phyloP scores from a whole-genome alignment of 371 early-diverging fungal species.

The Parasitella parasitica region DNA sequence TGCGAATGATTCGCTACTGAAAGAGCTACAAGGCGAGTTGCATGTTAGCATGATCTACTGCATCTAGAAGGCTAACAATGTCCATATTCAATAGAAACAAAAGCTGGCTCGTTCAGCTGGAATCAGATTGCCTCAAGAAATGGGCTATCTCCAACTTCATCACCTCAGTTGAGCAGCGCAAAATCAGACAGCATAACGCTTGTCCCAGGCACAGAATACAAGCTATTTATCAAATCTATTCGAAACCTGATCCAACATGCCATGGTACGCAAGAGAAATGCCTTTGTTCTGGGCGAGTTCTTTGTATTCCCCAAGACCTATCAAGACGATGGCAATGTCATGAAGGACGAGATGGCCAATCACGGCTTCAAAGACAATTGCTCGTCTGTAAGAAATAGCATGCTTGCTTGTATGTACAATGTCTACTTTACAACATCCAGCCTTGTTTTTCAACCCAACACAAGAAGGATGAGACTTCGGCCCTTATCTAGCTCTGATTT shows the following conservation, averaged over 20 bases:
- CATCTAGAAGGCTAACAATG: background rate
- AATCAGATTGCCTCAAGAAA: constrained; percentile 15
- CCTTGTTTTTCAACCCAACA: constrained; percentile 37
- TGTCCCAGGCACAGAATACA: constrained; percentile 31
- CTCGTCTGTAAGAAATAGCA: background rate
- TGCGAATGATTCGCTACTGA: constrained; percentile 21
- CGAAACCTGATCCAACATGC: constrained; percentile 28
- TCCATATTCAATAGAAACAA: constrained; percentile 18
- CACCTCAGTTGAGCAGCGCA: background rate
- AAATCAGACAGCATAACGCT: constrained; percentile 6
- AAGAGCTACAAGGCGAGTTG: constrained; percentile 28
- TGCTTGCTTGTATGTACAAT: constrained; percentile 37
- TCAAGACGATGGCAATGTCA: background rate
- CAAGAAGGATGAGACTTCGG: constrained; percentile 30
- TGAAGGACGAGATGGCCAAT: background rate
- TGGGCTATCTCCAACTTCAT: background rate
- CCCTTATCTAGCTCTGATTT: constrained; percentile 19
- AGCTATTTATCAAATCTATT: constrained; percentile 32
- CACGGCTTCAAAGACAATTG: background rate
- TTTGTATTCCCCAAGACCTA: constrained; percentile 23
- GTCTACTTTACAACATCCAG: constrained; percentile 35
- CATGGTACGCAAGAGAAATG: constrained; percentile 21
- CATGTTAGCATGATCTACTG: background rate
- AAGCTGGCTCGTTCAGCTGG: constrained; percentile 39
- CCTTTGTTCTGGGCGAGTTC: constrained; percentile 34